phyloP scores from a whole-genome alignment of 2,329 filamentous ascomycete genomes.

The Fusarium compactum region DNA sequence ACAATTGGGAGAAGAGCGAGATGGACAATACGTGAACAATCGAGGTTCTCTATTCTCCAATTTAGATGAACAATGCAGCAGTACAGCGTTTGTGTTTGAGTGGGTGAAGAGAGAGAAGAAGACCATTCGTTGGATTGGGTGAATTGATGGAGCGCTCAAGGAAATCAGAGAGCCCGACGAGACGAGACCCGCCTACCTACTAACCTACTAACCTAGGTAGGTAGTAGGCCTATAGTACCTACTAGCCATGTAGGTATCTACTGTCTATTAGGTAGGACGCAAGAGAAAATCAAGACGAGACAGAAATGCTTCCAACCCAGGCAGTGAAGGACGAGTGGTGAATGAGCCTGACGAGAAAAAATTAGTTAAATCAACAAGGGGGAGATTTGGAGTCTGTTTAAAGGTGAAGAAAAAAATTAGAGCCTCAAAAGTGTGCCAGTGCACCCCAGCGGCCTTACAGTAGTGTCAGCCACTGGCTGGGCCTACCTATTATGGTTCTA shows the following conservation, averaged over 20 bases:
- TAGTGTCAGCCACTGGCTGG: conserved; percentile 17
- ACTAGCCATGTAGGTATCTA: too few species aligned
- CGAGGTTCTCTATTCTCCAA: conserved; percentile 27
- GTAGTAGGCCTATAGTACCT: too few species aligned
- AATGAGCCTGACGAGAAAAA: conserved; percentile 3
- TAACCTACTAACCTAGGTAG: too few species aligned
- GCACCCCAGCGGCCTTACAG: conserved; percentile 8
- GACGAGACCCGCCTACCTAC: conserved; percentile 7
- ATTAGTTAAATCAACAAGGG: conserved; percentile 8
- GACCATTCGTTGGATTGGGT: background rate
- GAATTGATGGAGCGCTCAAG: background rate
- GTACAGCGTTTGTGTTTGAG: conserved; percentile 14
- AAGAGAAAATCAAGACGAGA: conserved; percentile 1
- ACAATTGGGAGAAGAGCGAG: conserved; percentile 13
- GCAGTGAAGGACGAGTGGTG: conserved; percentile 4
- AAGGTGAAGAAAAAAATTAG: background rate
- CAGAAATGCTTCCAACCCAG: background rate
- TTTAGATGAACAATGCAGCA: background rate
- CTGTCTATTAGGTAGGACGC: background rate
- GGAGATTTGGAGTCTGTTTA: conserved; percentile 3
- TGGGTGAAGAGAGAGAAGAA: conserved; percentile 1
- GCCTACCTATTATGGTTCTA: background rate
- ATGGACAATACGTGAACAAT: conserved; percentile 20
- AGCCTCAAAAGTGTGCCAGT: conserved; percentile 18
- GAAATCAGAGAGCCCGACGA: background rate